A percentile compares a stretch with the other conserved stretches of the same genome.
Evolutionary conservation across 2,329 filamentous ascomycete genomes (phyloP).

Genomic region (Colletotrichum truncatum): DNA sequence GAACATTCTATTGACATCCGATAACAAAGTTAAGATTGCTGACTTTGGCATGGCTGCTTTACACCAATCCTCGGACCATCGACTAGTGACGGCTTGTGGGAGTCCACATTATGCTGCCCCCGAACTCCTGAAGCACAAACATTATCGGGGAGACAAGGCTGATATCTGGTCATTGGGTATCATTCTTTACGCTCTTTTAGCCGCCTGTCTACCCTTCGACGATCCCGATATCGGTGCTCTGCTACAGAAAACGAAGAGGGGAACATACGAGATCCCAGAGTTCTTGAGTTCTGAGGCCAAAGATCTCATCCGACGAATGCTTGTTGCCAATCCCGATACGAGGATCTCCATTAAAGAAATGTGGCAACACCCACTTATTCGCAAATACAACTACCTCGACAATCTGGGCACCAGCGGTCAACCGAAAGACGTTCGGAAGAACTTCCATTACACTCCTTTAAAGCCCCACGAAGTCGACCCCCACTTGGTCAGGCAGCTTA

Average conservation of each 20-base stretch:
- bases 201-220: slow-evolving; percentile 86
- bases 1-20: slow-evolving; percentile 86
- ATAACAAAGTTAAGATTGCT: slow-evolving; percentile 87
- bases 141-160: slow-evolving; percentile 85
- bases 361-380: slow-evolving; percentile 87
- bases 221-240: slow-evolving; percentile 70
- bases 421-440: slow-evolving; percentile 67
- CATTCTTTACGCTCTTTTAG: slow-evolving; percentile 88
- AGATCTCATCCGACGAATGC: slow-evolving; percentile 81
- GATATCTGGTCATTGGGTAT: slow-evolving; percentile 97
- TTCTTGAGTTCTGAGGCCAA: slow-evolving; percentile 74
- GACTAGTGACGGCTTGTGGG: slow-evolving; percentile 89
- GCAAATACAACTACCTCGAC: slow-evolving; percentile 82
- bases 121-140: slow-evolving; percentile 80
- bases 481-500: slow-evolving; percentile 85
- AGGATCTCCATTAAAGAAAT: slow-evolving; percentile 85
- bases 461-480: slow-evolving; percentile 76
- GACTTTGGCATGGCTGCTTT: slow-evolving; percentile 98
- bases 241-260: slow-evolving; percentile 68
- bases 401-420: slow-evolving; percentile 67
- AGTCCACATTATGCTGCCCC: slow-evolving; percentile 97
- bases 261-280: slow-evolving; percentile 68
- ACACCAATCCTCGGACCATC: slow-evolving; percentile 80
- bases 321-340: slow-evolving; percentile 79
- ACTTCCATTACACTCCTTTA: slow-evolving; percentile 66